Base-by-base conservation (phyloP, 2,329 filamentous ascomycete species). In the Botryosphaeria dothidea region DNA sequence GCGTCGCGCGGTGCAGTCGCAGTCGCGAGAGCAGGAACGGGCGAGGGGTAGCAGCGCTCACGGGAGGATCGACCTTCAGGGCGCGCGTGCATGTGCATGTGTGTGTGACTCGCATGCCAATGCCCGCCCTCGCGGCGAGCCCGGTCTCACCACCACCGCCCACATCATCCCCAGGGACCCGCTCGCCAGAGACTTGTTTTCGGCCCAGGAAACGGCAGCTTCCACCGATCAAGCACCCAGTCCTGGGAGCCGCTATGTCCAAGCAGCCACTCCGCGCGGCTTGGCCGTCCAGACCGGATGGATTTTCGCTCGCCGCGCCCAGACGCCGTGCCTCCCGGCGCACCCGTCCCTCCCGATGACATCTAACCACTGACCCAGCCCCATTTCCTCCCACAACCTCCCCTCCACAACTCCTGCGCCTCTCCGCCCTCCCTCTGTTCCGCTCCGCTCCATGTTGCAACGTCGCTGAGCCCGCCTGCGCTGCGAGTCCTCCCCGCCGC, bases 281-380 rank as follows among this genome's bases (percentile, higher is more conserved):
- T 58, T 58, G 56, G 56, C 56, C 56, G 31, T 46, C 56, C 56
- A 58, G 56, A 58, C 56, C 56, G 38, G 56, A 58, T 58, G 56
- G 56, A 58, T 58, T 58, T 58, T 58, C 56, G 56, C 56, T 58
- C 56, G 38, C 57, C 43, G 45, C 43, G 58, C 58, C 58, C 58
- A 49, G 58, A 27, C 58, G 45, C 58, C 58, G 58, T 62, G 58
- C 58, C 58, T 51, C 58, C 58, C 58, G 45, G 58, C 58, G 58
- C 29, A 62, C 58, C 58, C 58, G 58, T 62, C 58, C 21, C 57
- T 45, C 54, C 57, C 58, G 43, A 62, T 62, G 58, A 62, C 58
- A 62, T 62, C 58, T 62, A 62, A 62, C 58, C 43, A 49, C 56
- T 31, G 31, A 19, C 8, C 56, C 56, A 58, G 56, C 56, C 56